Base-by-base conservation (phyloP, 495 filamentous ascomycete species). In the Aspergillus biplanus region DNA sequence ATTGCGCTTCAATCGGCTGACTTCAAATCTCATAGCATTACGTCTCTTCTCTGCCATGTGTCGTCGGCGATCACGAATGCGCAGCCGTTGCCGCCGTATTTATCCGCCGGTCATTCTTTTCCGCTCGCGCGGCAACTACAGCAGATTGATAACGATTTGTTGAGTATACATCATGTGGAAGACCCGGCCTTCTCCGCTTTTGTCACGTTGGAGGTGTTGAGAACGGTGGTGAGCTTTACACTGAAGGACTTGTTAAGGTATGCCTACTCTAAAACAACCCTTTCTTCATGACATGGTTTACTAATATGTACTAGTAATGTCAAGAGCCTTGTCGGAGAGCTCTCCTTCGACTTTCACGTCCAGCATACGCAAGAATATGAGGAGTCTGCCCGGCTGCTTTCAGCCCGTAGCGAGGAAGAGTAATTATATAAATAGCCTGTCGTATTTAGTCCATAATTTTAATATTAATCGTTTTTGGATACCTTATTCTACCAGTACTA, bases 121-220 rank as follows among this genome's bases (percentile, higher is more conserved):
- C 79, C 83, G 15, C 76, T 89, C 1, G 82, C 81, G 3, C 71
- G 78, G 5, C 75, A 78, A 21, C 73, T 90, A 56, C 81, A 84
- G 63, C 68, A 68, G 34, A 67, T 85, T 18, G 81, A 87, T 57
- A 58, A 67, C 11, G 80, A 83, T 49, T 79, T 92, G n/a, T 69
- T 92, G 44, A 84, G 80, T 70, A 75, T 89, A 11, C 73, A 79
- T 18, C 87, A 92, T 69, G 77, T 91, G 54, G 81, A 85, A 27
- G 88, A 92, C 64, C 89, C 88, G 0, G 87, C 87, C 0, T 92
- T 92, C 66, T 81, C 86, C 32, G 88, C 89, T 6, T 93, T 92
- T 76, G 88, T 89, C 0, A 82, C 90, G 1, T 74, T 92, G 56
- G 89, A 92, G 68, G 86, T 94, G 8, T 83, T 87, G 59, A 85